These are phyloP conservation scores for Coniochaeta pulveracea DNA, from an alignment of 2,329 filamentous ascomycete species.

Conservation along the genomic window DNA sequence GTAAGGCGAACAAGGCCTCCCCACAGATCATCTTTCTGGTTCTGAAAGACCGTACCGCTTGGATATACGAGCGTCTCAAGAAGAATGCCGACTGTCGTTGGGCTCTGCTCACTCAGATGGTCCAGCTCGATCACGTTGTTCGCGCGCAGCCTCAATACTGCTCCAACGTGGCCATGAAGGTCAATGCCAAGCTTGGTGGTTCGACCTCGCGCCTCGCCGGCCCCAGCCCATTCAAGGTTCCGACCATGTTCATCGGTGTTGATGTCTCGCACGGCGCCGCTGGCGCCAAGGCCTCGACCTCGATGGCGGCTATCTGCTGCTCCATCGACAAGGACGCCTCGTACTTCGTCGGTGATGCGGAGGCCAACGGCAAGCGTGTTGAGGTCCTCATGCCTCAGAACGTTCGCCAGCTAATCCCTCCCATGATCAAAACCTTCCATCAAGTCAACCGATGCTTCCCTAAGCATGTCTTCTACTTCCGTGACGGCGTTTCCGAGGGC, in stretches of 20 bases:
- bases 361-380: slow-evolving; percentile 72
- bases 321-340: slow-evolving; percentile 61
- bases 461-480: slow-evolving; percentile 77
- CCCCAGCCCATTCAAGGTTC: slow-evolving; percentile 27
- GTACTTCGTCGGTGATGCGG: slow-evolving; percentile 67
- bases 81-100: slow-evolving; percentile 78
- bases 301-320: slow-evolving; percentile 79
- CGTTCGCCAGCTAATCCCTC: slow-evolving; percentile 52
- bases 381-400: slow-evolving; percentile 68
- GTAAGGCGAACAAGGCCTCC: slow-evolving; percentile 37
- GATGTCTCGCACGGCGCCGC: slow-evolving; percentile 81
- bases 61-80: slow-evolving; percentile 77
- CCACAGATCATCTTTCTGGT: slow-evolving; percentile 77
- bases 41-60: slow-evolving; percentile 57
- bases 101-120: slow-evolving; percentile 71
- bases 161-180: slow-evolving; percentile 92
- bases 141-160: slow-evolving; percentile 73
- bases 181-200: slow-evolving; percentile 91
- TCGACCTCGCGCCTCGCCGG: slow-evolving; percentile 44
- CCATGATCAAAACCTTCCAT: slow-evolving; percentile 56
- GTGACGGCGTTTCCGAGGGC: slow-evolving; percentile 83
- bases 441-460: slow-evolving; percentile 45
- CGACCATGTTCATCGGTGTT: slow-evolving; percentile 78
- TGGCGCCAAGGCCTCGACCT: slow-evolving; percentile 48
- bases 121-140: slow-evolving; percentile 59